phyloP scores from a whole-genome alignment of 805 yeast genomes.

The Sugiyamaella chiloensis region DNA sequence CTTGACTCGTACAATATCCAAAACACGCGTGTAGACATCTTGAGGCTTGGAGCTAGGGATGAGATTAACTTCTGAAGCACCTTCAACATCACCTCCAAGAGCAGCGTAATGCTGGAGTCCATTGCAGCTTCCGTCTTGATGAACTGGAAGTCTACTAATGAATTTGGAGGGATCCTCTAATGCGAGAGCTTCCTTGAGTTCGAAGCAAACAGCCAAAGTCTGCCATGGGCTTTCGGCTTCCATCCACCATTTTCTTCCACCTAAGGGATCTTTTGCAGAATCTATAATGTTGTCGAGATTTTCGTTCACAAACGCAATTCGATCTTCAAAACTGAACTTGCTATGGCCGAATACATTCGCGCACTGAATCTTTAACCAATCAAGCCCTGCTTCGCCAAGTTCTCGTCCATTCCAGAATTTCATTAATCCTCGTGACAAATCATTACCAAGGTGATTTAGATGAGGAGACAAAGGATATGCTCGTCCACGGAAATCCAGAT shows the following conservation, averaged over 20 bases:
- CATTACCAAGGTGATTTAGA: slow-evolving; percentile 60
- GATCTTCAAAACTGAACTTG: slow-evolving; percentile 50
- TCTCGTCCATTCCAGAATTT: slow-evolving; percentile 58
- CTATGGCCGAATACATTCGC: slow-evolving; percentile 60
- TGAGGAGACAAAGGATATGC: slow-evolving; percentile 66
- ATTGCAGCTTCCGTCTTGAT: slow-evolving; percentile 67
- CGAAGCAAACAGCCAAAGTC: slow-evolving; percentile 54
- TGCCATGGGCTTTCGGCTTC: slow-evolving; percentile 64
- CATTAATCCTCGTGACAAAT: slow-evolving; percentile 55
- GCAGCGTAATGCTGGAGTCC: slow-evolving; percentile 72
- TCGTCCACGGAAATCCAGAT: slow-evolving; percentile 61
- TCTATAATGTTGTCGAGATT: slow-evolving; percentile 43
- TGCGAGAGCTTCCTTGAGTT: slow-evolving; percentile 47
- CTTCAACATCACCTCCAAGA: slow-evolving; percentile 64
- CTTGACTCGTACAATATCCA: slow-evolving; percentile 43
- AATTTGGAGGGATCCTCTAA: slow-evolving; percentile 48
- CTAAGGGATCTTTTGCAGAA: slow-evolving; percentile 48
- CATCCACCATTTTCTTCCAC: slow-evolving; percentile 53
- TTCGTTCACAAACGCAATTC: slow-evolving; percentile 48
- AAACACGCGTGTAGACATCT: slow-evolving; percentile 58
- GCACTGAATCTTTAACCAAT: slow-evolving; percentile 60
- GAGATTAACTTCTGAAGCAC: slow-evolving; percentile 60
- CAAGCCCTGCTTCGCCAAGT: slow-evolving; percentile 50
- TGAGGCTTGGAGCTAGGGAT: slow-evolving; percentile 55
- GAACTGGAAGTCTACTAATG: slow-evolving; percentile 54